Evolutionary conservation across 2,329 filamentous ascomycete species (phyloP).

Genomic region (Polychaeton citri): DNA sequence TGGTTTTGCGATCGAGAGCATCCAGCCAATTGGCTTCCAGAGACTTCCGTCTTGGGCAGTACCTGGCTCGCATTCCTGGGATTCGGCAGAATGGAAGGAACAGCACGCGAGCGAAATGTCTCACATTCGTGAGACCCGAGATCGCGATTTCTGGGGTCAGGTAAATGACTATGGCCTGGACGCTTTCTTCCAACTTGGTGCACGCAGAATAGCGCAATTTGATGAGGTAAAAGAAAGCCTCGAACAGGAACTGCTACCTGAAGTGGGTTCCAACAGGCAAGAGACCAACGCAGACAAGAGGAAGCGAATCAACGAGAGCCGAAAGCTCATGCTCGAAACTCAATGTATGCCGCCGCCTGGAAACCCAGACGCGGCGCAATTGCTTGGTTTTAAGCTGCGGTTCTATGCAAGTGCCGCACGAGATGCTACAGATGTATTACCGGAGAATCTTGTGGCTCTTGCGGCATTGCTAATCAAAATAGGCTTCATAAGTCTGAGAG

Average conservation of each 20-base stretch:
- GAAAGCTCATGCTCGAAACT: constrained; percentile 67
- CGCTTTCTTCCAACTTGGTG: constrained; percentile 83
- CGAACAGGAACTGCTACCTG: constrained; percentile 15
- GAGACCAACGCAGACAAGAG: constrained; percentile 23
- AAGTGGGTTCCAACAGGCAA: constrained; percentile 23
- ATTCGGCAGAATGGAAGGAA: constrained; percentile 37
- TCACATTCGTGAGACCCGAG: constrained; percentile 48
- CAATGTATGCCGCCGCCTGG: constrained; percentile 71
- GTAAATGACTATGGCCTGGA: constrained; percentile 63
- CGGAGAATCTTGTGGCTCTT: constrained; percentile 85
- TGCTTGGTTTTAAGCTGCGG: constrained; percentile 91
- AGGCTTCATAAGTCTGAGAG: constrained; percentile 83
- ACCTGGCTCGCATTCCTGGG: constrained; percentile 53
- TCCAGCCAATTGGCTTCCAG: not conserved
- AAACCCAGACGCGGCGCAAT: constrained; percentile 82
- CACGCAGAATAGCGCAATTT: constrained; percentile 49
- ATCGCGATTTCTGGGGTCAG: constrained; percentile 66
- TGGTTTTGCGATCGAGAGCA: not conserved
- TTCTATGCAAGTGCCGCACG: constrained; percentile 80
- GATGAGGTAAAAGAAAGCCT: constrained; percentile 27
- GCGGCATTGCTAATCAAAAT: constrained; percentile 90
- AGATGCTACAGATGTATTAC: constrained; percentile 61
- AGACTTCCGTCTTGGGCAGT: constrained; percentile 70
- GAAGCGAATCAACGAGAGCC: constrained; percentile 43
- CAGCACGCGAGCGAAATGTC: constrained; percentile 52